Evolutionary conservation across 805 yeast species (phyloP), one percentile per base, ranked within the genome.

Genomic region (Jamesozyma jinghongensis): DNA sequence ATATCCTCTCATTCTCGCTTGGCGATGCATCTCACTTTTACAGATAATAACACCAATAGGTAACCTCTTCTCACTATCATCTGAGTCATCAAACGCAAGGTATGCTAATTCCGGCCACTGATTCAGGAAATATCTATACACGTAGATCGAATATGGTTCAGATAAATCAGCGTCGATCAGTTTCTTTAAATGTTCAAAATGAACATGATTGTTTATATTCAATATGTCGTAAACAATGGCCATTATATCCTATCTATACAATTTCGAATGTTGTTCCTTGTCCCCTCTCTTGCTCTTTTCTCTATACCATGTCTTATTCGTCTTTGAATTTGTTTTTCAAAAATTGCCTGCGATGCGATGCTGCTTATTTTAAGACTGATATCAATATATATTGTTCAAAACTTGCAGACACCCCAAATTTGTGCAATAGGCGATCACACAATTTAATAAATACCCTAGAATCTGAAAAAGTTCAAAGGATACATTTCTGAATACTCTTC

Each of bases 131-230:
- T 81, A 92, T 56, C 95, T 73, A 62, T 88, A 92, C 2, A 92
- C 97, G 54, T 85, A 92, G 16, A 85, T 74, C 3, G 97, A 88
- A 58, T 92, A 92, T 0, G 98, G 97, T 61, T 92, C 98, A 22
- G 92, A 81, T 31, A 92, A 67, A 59, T 88, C 92, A 10, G 67
- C 68, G 32, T 81, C 75, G 10, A 90, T 79, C 36, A 90, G 68
- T 10, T 56, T 54, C 51, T 75, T 71, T 12, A 82, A 66, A 22
- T 68, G 69, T 11, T 65, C 57, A 44, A 81, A 69, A 45, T 81
- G 56, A 6, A 32, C 38, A 1, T 41, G 41, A 36, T 59, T 52
- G 13, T 46, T 47, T 12, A 58, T 48, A 43, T 60, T 56, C 19
- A 61, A 44, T 19, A 45, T 52, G 31, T 50, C 45, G 38, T 59